Conservation (phyloP, 2,329 filamentous ascomycete genomes). For the Escovopsis sp. region DNA sequence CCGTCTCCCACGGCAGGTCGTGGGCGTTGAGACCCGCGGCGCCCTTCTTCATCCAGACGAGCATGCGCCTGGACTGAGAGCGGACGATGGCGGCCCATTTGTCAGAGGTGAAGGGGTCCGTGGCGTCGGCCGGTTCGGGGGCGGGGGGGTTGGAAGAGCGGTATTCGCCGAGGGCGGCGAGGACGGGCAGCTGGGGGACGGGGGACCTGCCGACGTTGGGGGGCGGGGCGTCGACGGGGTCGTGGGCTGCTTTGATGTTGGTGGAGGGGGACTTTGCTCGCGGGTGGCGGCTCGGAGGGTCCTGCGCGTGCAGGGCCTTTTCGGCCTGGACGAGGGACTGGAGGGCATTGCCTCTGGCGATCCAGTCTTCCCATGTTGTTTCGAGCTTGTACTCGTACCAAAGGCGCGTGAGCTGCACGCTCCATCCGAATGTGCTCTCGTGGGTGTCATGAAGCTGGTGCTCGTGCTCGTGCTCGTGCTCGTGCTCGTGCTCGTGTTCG, state of each 20-base stretch:
- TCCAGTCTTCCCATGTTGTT: slow-evolving; percentile 20
- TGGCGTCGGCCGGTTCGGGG: neutral
- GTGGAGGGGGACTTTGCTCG: too few species aligned
- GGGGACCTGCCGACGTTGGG: slow-evolving; percentile 6
- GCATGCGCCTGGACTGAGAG: slow-evolving; percentile 2
- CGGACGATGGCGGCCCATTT: slow-evolving; percentile 7
- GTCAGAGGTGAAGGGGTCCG: slow-evolving; percentile 7
- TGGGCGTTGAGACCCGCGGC: neutral
- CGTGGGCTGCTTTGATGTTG: neutral
- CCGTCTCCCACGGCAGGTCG: neutral
- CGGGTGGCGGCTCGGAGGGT: too few species aligned
- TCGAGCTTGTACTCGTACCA: slow-evolving; percentile 19
- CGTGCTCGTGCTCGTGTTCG: slow-evolving; percentile 14
- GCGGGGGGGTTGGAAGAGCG: neutral
- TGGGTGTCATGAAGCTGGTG: neutral
- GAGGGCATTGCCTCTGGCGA: slow-evolving; percentile 26
- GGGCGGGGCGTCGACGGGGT: neutral
- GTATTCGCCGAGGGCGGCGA: slow-evolving; percentile 2
- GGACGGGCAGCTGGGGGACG: neutral
- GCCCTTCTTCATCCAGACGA: slow-evolving; percentile 2
- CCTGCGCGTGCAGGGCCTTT: slow-evolving; percentile 13
- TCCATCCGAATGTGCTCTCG: slow-evolving; percentile 15
- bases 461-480: slow-evolving; percentile 3
- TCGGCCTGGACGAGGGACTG: slow-evolving; percentile 25
- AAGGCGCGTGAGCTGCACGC: slow-evolving; percentile 14